Conservation (phyloP, 1,284 basidiomycete species). For the Heterobasidion annosum region DNA sequence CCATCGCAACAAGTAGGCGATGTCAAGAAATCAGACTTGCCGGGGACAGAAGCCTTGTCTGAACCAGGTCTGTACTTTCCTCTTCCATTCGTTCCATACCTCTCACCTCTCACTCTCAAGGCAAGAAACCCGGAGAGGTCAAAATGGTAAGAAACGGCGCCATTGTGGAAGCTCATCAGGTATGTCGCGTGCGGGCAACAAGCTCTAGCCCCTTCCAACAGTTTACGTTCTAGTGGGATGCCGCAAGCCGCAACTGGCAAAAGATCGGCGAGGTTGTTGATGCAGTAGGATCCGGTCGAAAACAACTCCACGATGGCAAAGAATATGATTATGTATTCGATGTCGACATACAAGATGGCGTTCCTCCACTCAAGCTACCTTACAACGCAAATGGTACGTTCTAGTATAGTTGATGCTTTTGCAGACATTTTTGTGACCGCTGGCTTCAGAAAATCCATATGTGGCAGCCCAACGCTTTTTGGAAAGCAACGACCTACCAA, state of each 20-base stretch:
- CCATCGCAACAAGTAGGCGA: slow-evolving; percentile 84
- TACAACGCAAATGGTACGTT: slow-evolving; percentile 79
- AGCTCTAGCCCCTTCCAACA: neutral
- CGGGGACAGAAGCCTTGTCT: slow-evolving; percentile 74
- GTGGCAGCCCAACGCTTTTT: slow-evolving; percentile 87
- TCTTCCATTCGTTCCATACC: neutral
- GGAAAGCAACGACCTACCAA: slow-evolving; percentile 75
- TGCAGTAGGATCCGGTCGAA: slow-evolving; percentile 80
- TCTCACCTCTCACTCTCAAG: slow-evolving; percentile 27
- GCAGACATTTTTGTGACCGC: slow-evolving; percentile 3
- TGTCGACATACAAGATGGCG: slow-evolving; percentile 91
- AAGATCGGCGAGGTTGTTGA: slow-evolving; percentile 96
- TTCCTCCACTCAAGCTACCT: slow-evolving; percentile 89
- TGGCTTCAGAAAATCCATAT: slow-evolving; percentile 79
- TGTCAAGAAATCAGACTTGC: slow-evolving; percentile 83
- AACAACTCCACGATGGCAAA: slow-evolving; percentile 83
- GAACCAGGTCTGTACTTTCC: slow-evolving; percentile 46
- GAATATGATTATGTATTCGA: slow-evolving; percentile 99
- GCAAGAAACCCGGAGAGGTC: slow-evolving; percentile 87
- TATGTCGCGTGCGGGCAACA: slow-evolving; percentile 20
- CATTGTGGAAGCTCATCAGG: slow-evolving; percentile 83
- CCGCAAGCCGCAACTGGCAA: slow-evolving; percentile 63
- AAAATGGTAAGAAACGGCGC: slow-evolving; percentile 82
- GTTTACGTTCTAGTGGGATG: slow-evolving; percentile 64
- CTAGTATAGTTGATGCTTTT: neutral